Evolutionary conservation across 208 protist genomes (phyloP).

Genomic region (Trypanosoma boissoni): DNA sequence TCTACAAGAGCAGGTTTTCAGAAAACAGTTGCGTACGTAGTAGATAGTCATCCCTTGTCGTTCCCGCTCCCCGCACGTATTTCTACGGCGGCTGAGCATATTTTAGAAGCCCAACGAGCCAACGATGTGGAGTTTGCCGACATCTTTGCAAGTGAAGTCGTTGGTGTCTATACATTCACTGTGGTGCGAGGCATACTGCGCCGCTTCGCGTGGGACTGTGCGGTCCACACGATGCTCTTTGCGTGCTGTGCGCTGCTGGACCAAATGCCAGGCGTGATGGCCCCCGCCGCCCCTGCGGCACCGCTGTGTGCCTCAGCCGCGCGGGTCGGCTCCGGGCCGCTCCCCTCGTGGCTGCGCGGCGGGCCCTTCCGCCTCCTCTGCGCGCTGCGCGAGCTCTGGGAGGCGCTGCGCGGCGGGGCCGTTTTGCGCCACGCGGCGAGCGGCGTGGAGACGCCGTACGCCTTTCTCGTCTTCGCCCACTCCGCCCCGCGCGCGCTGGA

Average conservation of each 20-base stretch:
- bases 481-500: slow-evolving; percentile 13
- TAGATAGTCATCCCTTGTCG: slow-evolving; percentile 3
- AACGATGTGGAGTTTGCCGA: slow-evolving; percentile 27
- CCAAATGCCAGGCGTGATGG: slow-evolving; percentile 1
- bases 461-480: slow-evolving; percentile 19
- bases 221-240: slow-evolving; percentile 23
- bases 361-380: neutral
- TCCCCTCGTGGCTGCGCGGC: neutral
- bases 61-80: slow-evolving; percentile 20
- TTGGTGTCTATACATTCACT: slow-evolving; percentile 11
- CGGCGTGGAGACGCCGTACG: slow-evolving; percentile 5
- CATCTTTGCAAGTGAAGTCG: slow-evolving; percentile 20
- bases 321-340: too few species aligned
- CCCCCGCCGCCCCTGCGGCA: neutral
- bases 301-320: neutral
- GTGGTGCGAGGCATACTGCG: slow-evolving; percentile 8
- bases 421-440: slow-evolving; percentile 4
- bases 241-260: slow-evolving; percentile 16
- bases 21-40: neutral
- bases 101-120: slow-evolving; percentile 26
- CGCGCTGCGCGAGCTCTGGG: slow-evolving; percentile 1
- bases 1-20: neutral
- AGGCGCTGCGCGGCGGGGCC: neutral
- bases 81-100: slow-evolving; percentile 3
- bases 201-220: slow-evolving; percentile 9